phyloP scores from a whole-genome alignment of 2,329 filamentous ascomycete species.

The Periconia sp. region DNA sequence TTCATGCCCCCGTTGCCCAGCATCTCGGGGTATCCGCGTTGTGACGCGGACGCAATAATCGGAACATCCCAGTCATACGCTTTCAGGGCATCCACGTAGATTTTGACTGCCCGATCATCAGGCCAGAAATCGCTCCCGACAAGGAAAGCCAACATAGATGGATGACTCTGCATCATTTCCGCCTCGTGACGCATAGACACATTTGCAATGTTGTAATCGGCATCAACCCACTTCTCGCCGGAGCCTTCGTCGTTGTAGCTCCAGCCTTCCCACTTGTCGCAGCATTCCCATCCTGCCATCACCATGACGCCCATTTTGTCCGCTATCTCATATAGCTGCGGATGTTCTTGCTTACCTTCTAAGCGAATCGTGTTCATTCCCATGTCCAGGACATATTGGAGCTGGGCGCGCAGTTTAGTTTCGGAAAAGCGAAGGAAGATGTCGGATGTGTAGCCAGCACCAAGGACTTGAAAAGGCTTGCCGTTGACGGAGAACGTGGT shows the following conservation, averaged over 20 bases:
- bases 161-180: conserved; percentile 64
- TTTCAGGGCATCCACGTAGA: conserved; percentile 60
- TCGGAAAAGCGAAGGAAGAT: conserved; percentile 66
- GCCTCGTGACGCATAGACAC: conserved; percentile 66
- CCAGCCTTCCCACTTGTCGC: conserved; percentile 73
- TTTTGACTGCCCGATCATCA: conserved; percentile 59
- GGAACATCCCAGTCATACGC: conserved; percentile 62
- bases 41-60: conserved; percentile 63
- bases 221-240: conserved; percentile 56
- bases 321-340: conserved; percentile 64
- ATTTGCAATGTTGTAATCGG: conserved; percentile 63
- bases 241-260: conserved; percentile 62
- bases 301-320: conserved; percentile 67
- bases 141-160: conserved; percentile 64
- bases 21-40: conserved; percentile 58
- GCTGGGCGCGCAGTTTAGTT: conserved; percentile 56
- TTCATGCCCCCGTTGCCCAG: conserved; percentile 66
- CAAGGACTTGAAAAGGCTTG: conserved; percentile 64
- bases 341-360: conserved; percentile 70
- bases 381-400: conserved; percentile 63
- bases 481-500: conserved; percentile 63
- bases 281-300: conserved; percentile 70
- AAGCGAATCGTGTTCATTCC: conserved; percentile 68
- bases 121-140: conserved; percentile 70
- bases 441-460: conserved; percentile 66